Percentiles rank a stretch among this genome's conserved stretches.
Evolutionary conservation across 768 basidiomycete species (phyloP).

Genomic region (Trametes elegans): DNA sequence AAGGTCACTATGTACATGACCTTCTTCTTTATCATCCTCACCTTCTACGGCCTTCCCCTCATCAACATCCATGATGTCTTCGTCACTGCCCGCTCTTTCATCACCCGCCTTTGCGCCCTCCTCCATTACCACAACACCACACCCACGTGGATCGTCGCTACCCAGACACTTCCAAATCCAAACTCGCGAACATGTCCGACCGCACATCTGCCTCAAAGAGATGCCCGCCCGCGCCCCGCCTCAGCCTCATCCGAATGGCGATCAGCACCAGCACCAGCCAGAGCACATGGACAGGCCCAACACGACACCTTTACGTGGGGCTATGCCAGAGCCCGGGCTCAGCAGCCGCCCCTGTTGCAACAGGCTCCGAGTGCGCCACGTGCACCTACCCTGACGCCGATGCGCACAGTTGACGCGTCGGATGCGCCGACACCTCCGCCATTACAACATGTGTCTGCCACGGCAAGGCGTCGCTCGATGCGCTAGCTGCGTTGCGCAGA

Average conservation of each 20-base stretch:
- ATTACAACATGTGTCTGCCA: background rate
- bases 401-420: no score
- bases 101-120: constrained; percentile 82
- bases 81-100: constrained; percentile 90
- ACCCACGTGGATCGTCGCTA: constrained; percentile 93
- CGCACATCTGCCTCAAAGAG: constrained; percentile 97
- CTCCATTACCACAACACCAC: constrained; percentile 93
- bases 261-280: constrained; percentile 23
- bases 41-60: constrained; percentile 90
- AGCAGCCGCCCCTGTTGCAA: constrained; percentile 46
- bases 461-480: constrained; percentile 27
- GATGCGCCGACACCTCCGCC: constrained; percentile 9
- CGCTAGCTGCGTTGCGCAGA: constrained; percentile 57
- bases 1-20: constrained; percentile 89
- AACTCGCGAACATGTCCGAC: constrained; percentile 79
- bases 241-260: constrained; percentile 25
- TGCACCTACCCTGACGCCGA: no score
- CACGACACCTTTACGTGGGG: constrained; percentile 95
- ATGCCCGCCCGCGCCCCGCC: constrained; percentile 56
- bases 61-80: constrained; percentile 98
- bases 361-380: background rate
- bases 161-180: constrained; percentile 86
- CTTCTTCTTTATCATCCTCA: constrained; percentile 93
- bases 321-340: constrained; percentile 95
- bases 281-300: constrained; percentile 93